phyloP scores from a whole-genome alignment of 495 filamentous ascomycete species.

The Aspergillus affinis region DNA sequence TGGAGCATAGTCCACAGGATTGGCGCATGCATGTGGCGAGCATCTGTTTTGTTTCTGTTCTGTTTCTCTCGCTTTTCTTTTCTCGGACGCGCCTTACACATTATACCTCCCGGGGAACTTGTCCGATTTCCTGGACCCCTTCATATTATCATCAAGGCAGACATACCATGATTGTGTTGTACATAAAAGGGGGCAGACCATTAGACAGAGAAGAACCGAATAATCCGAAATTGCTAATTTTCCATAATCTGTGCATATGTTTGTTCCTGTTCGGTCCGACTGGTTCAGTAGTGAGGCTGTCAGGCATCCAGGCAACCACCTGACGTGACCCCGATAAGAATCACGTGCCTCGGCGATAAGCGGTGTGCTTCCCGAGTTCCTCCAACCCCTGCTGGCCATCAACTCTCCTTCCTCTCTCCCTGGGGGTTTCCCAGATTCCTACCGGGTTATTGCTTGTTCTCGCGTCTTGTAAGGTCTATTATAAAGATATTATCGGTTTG shows the following conservation, averaged over 20 bases:
- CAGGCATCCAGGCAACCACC: not conserved
- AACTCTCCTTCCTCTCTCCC: slow-evolving; percentile 4
- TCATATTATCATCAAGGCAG: slow-evolving; percentile 7
- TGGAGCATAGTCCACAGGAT: slow-evolving; percentile 30
- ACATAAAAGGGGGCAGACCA: slow-evolving; percentile 25
- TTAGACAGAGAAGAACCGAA: slow-evolving; percentile 16
- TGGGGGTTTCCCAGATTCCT: not conserved
- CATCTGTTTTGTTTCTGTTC: slow-evolving; percentile 14
- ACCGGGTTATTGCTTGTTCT: not conserved
- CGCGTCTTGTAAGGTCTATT: no score
- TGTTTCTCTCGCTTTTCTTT: slow-evolving; percentile 17
- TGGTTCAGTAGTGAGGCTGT: not conserved
- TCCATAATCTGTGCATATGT: not conserved
- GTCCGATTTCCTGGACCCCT: slow-evolving; percentile 24
- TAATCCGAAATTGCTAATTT: slow-evolving; percentile 14
- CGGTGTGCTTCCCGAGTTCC: slow-evolving; percentile 21
- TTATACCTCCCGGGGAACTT: slow-evolving; percentile 36
- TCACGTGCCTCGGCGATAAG: slow-evolving; percentile 36
- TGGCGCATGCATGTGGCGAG: slow-evolving; percentile 6
- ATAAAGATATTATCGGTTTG: not conserved
- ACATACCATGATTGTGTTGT: slow-evolving; percentile 19
- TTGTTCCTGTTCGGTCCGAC: not conserved
- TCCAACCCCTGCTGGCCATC: not conserved
- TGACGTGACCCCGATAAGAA: slow-evolving; percentile 8
- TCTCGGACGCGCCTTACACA: slow-evolving; percentile 39